Percentiles rank a stretch among this genome's conserved stretches.
Conservation (phyloP, 768 basidiomycete species). For the Clitopilus passeckerianus region DNA sequence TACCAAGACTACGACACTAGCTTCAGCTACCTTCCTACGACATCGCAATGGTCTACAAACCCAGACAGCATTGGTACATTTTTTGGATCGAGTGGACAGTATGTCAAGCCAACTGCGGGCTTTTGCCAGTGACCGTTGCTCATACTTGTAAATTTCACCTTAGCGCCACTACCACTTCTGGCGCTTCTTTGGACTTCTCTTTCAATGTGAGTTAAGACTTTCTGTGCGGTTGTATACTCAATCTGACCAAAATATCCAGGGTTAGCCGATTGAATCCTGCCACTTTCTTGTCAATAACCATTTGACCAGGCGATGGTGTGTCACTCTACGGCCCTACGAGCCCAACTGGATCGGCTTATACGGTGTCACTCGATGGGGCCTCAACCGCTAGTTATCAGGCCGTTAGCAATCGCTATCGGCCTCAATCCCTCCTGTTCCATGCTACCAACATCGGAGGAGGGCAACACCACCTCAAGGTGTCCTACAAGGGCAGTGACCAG, state of each 20-base stretch:
- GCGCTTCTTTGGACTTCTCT: neutral
- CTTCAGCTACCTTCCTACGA: neutral
- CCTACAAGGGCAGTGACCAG: slow-evolving; percentile 16
- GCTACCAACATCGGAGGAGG: neutral
- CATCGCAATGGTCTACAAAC: neutral
- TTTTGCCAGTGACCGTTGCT: neutral
- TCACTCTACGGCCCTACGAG: neutral
- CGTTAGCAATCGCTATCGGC: neutral
- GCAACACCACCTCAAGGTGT: slow-evolving; percentile 18
- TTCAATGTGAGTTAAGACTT: neutral
- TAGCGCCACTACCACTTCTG: neutral
- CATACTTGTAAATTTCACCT: neutral
- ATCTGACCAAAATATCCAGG: neutral
- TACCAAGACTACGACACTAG: neutral
- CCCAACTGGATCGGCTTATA: neutral
- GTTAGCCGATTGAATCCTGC: neutral
- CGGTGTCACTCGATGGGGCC: neutral
- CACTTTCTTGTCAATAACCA: neutral
- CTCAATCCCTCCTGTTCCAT: neutral
- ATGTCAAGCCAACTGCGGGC: neutral
- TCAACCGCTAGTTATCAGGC: neutral
- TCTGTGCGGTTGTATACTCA: too few relatives aligned
- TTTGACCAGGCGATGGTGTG: neutral
- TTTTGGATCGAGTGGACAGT: neutral
- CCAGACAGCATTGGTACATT: neutral